Evolutionary conservation across 1,284 basidiomycete genomes (phyloP).

Genomic region (Pseudomicrostroma phylloplanum): DNA sequence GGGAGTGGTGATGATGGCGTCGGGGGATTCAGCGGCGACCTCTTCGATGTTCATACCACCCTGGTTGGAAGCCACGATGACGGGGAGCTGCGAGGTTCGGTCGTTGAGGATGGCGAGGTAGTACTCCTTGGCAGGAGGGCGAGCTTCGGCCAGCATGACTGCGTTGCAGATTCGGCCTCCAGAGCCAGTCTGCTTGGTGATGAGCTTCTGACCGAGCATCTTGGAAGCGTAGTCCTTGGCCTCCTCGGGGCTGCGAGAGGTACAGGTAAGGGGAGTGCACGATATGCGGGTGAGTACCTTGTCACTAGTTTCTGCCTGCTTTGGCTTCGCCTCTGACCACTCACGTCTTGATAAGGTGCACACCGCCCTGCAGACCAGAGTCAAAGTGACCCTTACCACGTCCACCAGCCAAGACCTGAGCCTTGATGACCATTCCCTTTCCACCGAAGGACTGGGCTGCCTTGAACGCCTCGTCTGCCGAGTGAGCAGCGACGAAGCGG

Average conservation of each 20-base stretch:
- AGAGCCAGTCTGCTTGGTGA: constrained; percentile 98
- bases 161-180: constrained; percentile 89
- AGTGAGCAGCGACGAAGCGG: constrained; percentile 77
- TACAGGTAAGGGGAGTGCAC: constrained; percentile 10
- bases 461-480: constrained; percentile 80
- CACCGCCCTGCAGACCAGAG: constrained; percentile 92
- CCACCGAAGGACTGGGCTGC: constrained; percentile 78
- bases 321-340: constrained; percentile 31
- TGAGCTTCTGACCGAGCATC: constrained; percentile 93
- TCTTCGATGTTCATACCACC: constrained; percentile 83
- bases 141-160: constrained; percentile 96
- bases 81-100: constrained; percentile 78
- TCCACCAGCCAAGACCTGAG: constrained; percentile 96
- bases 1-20: constrained; percentile 90
- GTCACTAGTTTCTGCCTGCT: neutral
- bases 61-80: constrained; percentile 87
- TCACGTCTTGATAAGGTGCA: constrained; percentile 86
- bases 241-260: constrained; percentile 66
- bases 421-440: constrained; percentile 66
- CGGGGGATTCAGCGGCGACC: constrained; percentile 93
- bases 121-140: constrained; percentile 91
- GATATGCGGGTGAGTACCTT: neutral
- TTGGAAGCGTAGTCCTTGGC: constrained; percentile 78
- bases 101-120: constrained; percentile 97
- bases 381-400: constrained; percentile 97